phyloP scores from a whole-genome alignment of 2,329 filamentous ascomycete genomes.

The Aspergillus sp. region DNA sequence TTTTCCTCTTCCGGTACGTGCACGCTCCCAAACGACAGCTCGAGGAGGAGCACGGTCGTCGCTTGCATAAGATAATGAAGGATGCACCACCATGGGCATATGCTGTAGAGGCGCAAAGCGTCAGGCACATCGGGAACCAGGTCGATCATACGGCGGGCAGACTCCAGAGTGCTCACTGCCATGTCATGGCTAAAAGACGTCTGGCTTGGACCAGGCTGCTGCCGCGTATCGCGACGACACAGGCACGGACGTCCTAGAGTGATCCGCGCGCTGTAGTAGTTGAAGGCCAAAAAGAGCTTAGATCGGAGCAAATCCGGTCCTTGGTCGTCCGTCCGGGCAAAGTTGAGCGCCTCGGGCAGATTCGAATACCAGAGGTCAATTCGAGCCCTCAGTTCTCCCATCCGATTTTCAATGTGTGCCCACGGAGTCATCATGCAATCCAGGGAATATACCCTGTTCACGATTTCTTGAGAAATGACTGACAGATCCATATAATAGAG shows the following conservation, averaged over 20 bases:
- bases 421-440: slow-evolving; percentile 39
- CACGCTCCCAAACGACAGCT: slow-evolving; percentile 45
- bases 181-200: slow-evolving; percentile 40
- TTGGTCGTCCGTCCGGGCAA: slow-evolving; percentile 32
- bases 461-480: slow-evolving; percentile 41
- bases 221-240: slow-evolving; percentile 42
- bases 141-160: slow-evolving; percentile 38
- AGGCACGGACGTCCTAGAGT: slow-evolving; percentile 47
- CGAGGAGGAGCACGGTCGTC: slow-evolving; percentile 45
- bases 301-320: slow-evolving; percentile 32
- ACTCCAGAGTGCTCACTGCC: slow-evolving; percentile 39
- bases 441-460: slow-evolving; percentile 43
- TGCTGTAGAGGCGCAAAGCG: slow-evolving; percentile 38
- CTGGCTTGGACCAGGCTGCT: slow-evolving; percentile 18
- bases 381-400: slow-evolving; percentile 36
- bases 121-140: slow-evolving; percentile 45
- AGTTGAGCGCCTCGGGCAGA: slow-evolving; percentile 38
- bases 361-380: slow-evolving; percentile 40
- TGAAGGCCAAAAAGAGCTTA: slow-evolving; percentile 43
- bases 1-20: slow-evolving; percentile 43
- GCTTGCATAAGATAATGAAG: slow-evolving; percentile 48
- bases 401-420: slow-evolving; percentile 41
- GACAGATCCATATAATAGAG: slow-evolving; percentile 40
- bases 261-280: slow-evolving; percentile 45
- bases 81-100: slow-evolving; percentile 47